Evolutionary conservation across 2,329 filamentous ascomycete species (phyloP).

Genomic region (Ophiocordyceps sinensis): DNA sequence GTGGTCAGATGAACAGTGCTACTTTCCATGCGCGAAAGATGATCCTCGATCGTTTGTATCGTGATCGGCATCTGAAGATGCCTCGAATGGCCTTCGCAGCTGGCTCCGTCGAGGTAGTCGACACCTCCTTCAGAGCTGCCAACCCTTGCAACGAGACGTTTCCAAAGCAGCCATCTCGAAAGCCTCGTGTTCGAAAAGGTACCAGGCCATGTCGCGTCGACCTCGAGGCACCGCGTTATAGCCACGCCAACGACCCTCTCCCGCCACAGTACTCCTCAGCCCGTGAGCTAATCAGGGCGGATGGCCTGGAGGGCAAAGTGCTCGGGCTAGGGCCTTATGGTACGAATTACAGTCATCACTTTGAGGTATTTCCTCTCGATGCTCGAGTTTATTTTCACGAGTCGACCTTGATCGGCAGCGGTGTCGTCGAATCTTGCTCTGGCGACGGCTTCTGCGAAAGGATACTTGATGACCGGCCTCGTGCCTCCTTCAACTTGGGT

Average conservation of each 20-base stretch:
- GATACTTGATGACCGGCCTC: conserved; percentile 15
- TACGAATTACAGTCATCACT: conserved; percentile 45
- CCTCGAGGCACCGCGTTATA: conserved; percentile 35
- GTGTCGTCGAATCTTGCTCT: conserved; percentile 27
- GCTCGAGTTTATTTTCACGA: conserved; percentile 43
- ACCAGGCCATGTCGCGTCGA: conserved; percentile 30
- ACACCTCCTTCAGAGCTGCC: neutral
- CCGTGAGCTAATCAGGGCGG: conserved; percentile 3
- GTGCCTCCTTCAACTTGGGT: conserved; percentile 29
- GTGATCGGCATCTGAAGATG: conserved; percentile 11
- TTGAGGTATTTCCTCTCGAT: conserved; percentile 46
- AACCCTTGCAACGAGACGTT: neutral
- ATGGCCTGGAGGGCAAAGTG: conserved; percentile 18
- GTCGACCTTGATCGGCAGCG: conserved; percentile 42
- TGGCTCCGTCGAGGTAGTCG: too few relatives aligned
- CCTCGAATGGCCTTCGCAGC: neutral
- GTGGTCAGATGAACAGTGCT: conserved; percentile 16
- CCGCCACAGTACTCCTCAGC: conserved; percentile 4
- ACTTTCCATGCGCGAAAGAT: conserved; percentile 38
- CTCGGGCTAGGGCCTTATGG: conserved; percentile 44
- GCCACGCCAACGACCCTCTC: conserved; percentile 38
- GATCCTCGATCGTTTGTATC: conserved; percentile 39
- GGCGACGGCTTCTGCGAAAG: conserved; percentile 14
- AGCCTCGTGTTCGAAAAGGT: conserved; percentile 27
- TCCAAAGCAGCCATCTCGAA: neutral